Evolutionary conservation across 331 rosid genomes (phyloP).

Genomic region (Quercus phellos): DNA sequence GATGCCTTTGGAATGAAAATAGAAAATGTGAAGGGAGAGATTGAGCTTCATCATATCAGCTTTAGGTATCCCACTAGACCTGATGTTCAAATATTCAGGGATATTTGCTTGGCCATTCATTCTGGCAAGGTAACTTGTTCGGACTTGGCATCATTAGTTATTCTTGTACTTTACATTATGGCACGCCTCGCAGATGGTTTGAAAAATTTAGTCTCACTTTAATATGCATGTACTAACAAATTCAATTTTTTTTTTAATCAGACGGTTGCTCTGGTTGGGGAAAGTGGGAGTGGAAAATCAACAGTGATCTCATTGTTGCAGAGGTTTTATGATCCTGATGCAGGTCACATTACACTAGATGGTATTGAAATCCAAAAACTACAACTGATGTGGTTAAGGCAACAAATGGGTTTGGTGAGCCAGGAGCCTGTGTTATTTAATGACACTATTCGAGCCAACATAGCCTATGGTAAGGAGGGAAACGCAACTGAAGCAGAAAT

Average conservation of each 20-base stretch:
- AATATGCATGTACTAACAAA: slow-evolving; percentile 17
- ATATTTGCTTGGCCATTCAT: slow-evolving; percentile 41
- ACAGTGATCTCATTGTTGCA: slow-evolving; percentile 51
- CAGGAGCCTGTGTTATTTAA: slow-evolving; percentile 55
- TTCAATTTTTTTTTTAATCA: slow-evolving; percentile 24
- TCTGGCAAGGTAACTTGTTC: slow-evolving; percentile 42
- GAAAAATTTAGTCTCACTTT: neutral
- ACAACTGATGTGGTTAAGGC: slow-evolving; percentile 52
- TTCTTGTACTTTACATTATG: neutral
- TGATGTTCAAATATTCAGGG: slow-evolving; percentile 37
- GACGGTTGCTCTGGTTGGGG: slow-evolving; percentile 60
- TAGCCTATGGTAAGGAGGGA: slow-evolving; percentile 48
- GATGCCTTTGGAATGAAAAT: slow-evolving; percentile 35
- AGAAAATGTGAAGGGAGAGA: slow-evolving; percentile 43
- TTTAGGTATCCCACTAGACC: slow-evolving; percentile 59
- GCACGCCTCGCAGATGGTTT: neutral
- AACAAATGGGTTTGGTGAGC: slow-evolving; percentile 60
- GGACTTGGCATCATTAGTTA: neutral
- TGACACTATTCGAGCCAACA: slow-evolving; percentile 53
- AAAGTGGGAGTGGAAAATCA: slow-evolving; percentile 66
- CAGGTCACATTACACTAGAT: slow-evolving; percentile 49
- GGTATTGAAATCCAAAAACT: slow-evolving; percentile 51
- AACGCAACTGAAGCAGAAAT: slow-evolving; percentile 44
- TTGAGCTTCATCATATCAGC: slow-evolving; percentile 34
- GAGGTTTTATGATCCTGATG: slow-evolving; percentile 55